Evolutionary conservation across 2,329 filamentous ascomycete species (phyloP).

Genomic region (Rhytidhysteron rufulum): DNA sequence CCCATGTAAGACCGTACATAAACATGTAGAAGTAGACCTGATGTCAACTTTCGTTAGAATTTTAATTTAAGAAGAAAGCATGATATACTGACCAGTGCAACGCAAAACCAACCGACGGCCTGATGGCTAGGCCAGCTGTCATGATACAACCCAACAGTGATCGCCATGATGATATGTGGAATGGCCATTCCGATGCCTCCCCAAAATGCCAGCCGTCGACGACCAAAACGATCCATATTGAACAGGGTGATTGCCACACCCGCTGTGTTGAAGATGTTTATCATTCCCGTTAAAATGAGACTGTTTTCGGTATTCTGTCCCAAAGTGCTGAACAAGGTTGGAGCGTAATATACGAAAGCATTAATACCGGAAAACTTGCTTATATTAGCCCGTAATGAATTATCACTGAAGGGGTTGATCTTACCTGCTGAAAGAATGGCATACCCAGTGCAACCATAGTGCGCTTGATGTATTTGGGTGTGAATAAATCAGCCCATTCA

Average conservation of each 20-base stretch:
- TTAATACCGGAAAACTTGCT: conserved; percentile 43
- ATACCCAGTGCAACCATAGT: conserved; percentile 39
- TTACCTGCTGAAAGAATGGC: conserved; percentile 46
- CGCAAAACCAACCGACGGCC: conserved; percentile 52
- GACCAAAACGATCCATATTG: conserved; percentile 42
- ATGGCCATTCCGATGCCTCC: conserved; percentile 47
- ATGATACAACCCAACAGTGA: conserved; percentile 52
- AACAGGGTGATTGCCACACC: conserved; percentile 39
- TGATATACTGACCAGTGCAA: too few relatives aligned
- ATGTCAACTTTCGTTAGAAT: too few relatives aligned
- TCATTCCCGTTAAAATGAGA: conserved; percentile 28
- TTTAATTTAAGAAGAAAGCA: too few relatives aligned
- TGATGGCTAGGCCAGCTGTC: conserved; percentile 50
- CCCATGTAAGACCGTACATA: conserved; percentile 59
- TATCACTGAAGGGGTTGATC: too few relatives aligned
- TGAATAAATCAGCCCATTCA: conserved; percentile 48
- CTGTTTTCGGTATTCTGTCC: conserved; percentile 34
- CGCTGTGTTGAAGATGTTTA: conserved; percentile 42
- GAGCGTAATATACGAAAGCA: conserved; percentile 48
- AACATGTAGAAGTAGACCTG: conserved; percentile 64
- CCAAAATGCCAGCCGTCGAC: conserved; percentile 36
- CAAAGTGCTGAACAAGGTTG: conserved; percentile 42
- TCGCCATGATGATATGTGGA: conserved; percentile 49
- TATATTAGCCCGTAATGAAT: too few relatives aligned
- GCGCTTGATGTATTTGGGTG: conserved; percentile 41